A percentile compares a stretch with the other conserved stretches of the same genome.
These are phyloP conservation scores for Leccinum arenicola DNA, from an alignment of 768 basidiomycete species.

Conservation along the genomic window DNA sequence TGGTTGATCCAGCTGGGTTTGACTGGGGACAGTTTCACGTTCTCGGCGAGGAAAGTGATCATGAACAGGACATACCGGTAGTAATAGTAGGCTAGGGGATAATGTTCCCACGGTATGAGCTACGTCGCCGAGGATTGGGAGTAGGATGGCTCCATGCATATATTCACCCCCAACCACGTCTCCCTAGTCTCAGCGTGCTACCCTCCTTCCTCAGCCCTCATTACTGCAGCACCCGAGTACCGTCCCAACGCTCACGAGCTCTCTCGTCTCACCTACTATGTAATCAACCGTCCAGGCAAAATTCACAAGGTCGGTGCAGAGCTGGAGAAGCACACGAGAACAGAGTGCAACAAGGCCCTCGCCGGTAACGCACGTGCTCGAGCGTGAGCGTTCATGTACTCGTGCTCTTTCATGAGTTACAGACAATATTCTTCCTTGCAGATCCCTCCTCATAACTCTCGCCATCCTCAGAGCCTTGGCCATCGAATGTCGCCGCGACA, in stretches of 20 bases:
- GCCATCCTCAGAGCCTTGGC: conserved; percentile 79
- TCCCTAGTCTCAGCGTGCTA: conserved; percentile 84
- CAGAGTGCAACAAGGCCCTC: conserved; percentile 61
- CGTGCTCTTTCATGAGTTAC: not conserved
- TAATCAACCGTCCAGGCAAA: conserved; percentile 79
- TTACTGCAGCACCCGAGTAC: conserved; percentile 74
- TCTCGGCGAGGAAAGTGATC: conserved; percentile 58
- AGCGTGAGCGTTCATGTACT: conserved; percentile 55
- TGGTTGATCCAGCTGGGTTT: conserved; percentile 44
- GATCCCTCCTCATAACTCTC: conserved; percentile 79
- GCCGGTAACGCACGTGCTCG: conserved; percentile 74
- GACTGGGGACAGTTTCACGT: conserved; percentile 47
- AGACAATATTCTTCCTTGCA: conserved; percentile 24
- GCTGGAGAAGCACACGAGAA: conserved; percentile 68
- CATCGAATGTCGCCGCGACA: conserved; percentile 83
- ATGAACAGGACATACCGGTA: not conserved
- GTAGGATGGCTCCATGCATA: conserved; percentile 50
- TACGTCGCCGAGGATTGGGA: not conserved
- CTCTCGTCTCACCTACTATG: conserved; percentile 83
- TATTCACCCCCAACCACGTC: conserved; percentile 83
- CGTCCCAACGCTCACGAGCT: conserved; percentile 82
- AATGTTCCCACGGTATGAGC: conserved; percentile 16
- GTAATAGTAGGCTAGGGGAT: conserved; percentile 21
- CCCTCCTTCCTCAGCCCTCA: conserved; percentile 71
- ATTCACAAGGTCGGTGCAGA: conserved; percentile 73